Evolutionary conservation across 2,329 filamentous ascomycete species (phyloP).

Genomic region (Aureobasidium sp.): DNA sequence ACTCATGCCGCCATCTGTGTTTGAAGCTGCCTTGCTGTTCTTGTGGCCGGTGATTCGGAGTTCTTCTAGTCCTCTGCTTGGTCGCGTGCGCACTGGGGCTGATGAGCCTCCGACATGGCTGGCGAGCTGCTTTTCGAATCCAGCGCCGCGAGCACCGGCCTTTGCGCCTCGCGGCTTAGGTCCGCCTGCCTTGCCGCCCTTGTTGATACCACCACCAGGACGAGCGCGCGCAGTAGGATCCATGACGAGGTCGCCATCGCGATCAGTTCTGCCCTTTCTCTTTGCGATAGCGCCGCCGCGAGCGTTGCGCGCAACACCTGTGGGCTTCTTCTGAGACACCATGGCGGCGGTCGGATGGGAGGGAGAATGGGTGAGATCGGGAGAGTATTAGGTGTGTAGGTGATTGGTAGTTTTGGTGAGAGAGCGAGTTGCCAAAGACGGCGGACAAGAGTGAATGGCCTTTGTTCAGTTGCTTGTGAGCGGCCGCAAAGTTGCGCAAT

Average conservation of each 20-base stretch:
- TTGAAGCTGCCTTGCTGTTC: slow-evolving; percentile 27
- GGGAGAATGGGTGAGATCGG: neutral
- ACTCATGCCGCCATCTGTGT: slow-evolving; percentile 26
- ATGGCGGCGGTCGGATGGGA: neutral
- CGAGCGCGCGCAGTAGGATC: slow-evolving; percentile 32
- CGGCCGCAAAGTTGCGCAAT: neutral
- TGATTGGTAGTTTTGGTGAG: neutral
- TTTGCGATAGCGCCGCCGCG: slow-evolving; percentile 14
- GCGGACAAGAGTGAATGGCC: neutral
- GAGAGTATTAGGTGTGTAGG: neutral
- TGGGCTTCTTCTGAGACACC: slow-evolving; percentile 6
- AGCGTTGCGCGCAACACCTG: neutral
- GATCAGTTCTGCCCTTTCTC: slow-evolving; percentile 33
- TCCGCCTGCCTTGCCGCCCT: slow-evolving; percentile 11
- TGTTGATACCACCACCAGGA: slow-evolving; percentile 21
- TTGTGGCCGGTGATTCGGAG: slow-evolving; percentile 33
- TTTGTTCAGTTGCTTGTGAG: slow-evolving; percentile 1
- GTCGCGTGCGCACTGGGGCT: slow-evolving; percentile 18
- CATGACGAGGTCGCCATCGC: slow-evolving; percentile 56
- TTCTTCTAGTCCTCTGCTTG: slow-evolving; percentile 21
- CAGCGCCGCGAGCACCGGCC: slow-evolving; percentile 10
- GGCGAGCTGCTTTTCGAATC: slow-evolving; percentile 20
- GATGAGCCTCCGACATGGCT: slow-evolving; percentile 19
- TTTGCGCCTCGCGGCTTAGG: slow-evolving; percentile 15
- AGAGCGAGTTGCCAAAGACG: slow-evolving; percentile 5